Evolutionary conservation across 225 moss, liverwort and hornwort species (phyloP).

Genomic region (Sphagnum tenellum): DNA sequence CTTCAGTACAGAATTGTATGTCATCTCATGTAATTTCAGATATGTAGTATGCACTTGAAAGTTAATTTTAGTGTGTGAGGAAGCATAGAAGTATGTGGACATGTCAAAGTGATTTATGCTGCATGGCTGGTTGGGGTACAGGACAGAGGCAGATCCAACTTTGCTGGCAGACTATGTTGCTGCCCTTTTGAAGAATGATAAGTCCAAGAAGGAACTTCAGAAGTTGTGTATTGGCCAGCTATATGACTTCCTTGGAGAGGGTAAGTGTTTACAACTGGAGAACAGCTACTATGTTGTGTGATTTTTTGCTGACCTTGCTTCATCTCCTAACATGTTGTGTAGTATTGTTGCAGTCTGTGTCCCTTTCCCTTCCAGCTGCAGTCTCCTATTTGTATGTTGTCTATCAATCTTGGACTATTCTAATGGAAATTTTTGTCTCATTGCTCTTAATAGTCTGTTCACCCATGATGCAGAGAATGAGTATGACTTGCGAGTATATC

Average conservation of each 20-base stretch:
- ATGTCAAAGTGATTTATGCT: too few species aligned
- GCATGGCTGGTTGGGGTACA: constrained; percentile 19
- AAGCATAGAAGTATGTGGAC: too few species aligned
- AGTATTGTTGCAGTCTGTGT: too few species aligned
- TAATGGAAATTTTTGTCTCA: background rate
- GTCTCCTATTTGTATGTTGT: background rate
- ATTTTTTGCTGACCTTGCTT: constrained; percentile 16
- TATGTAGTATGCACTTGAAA: too few species aligned
- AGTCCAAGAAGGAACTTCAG: constrained; percentile 88
- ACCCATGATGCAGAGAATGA: too few species aligned
- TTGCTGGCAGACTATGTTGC: constrained; percentile 93
- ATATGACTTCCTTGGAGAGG: constrained; percentile 90
- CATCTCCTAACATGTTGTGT: background rate
- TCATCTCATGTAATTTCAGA: too few species aligned
- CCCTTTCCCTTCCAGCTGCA: too few species aligned
- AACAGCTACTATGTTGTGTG: background rate
- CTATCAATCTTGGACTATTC: background rate
- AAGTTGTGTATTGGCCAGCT: constrained; percentile 83
- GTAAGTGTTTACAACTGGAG: constrained; percentile 23
- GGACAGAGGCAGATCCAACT: constrained; percentile 90
- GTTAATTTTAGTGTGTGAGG: too few species aligned
- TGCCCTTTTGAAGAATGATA: constrained; percentile 84
- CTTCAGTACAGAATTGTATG: too few species aligned
- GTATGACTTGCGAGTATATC: too few species aligned
- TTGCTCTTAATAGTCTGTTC: too few species aligned